phyloP scores from a whole-genome alignment of 352 stramenopile genomes.

The Phytophthora megakarya region DNA sequence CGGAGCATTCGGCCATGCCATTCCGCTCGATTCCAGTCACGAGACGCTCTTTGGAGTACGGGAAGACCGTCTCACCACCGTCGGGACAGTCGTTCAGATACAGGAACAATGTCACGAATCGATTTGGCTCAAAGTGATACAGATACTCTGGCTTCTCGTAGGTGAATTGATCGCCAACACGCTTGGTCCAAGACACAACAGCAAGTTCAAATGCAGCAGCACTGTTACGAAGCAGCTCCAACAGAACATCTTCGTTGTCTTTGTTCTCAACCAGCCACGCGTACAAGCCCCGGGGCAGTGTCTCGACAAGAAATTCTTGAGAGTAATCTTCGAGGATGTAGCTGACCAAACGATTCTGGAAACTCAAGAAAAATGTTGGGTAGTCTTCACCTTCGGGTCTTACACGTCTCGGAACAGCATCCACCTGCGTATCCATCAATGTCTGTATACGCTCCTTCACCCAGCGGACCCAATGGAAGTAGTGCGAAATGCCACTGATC shows the following conservation, averaged over 20 bases:
- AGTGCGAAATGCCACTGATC: conserved; percentile 61
- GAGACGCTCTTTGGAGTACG: conserved; percentile 63
- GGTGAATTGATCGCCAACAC: conserved; percentile 44
- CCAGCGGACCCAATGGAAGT: conserved; percentile 77
- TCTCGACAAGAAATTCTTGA: conserved; percentile 39
- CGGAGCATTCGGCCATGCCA: conserved; percentile 68
- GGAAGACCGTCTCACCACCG: conserved; percentile 95
- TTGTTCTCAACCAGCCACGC: conserved; percentile 60
- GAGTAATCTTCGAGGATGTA: conserved; percentile 59
- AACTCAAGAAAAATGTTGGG: conserved; percentile 59
- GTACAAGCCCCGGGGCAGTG: conserved; percentile 48
- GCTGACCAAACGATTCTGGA: conserved; percentile 57
- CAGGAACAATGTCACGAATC: conserved; percentile 94
- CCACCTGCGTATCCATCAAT: conserved; percentile 43
- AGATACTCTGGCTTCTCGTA: conserved; percentile 56
- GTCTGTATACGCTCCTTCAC: conserved; percentile 65
- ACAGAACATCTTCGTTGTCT: conserved; percentile 51
- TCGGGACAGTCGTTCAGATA: conserved; percentile 94
- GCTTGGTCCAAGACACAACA: conserved; percentile 56
- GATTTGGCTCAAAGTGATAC: conserved; percentile 85
- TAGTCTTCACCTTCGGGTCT: conserved; percentile 52
- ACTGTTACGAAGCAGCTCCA: conserved; percentile 46
- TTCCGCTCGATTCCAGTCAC: conserved; percentile 64
- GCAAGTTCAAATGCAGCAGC: conserved; percentile 49
- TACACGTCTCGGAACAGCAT: conserved; percentile 39